phyloP scores from a whole-genome alignment of 2,329 filamentous ascomycete genomes.

The Cladorrhinum sp. region DNA sequence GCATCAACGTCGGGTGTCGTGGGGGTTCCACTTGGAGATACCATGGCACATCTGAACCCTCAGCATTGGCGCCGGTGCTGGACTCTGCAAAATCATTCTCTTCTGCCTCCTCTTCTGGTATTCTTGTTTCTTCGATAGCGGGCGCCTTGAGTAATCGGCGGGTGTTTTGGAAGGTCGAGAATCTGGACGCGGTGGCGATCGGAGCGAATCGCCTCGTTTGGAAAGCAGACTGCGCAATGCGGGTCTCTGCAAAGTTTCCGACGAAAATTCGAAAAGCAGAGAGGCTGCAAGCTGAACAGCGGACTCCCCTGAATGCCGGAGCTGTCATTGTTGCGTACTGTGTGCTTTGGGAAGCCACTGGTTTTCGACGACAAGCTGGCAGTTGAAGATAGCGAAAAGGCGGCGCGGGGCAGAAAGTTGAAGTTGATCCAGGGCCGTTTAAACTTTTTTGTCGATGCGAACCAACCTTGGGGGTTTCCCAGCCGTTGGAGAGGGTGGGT shows the following conservation, averaged over 20 bases:
- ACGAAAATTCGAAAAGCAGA: conserved; percentile 28
- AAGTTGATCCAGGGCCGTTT: neutral
- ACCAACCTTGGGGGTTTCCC: neutral
- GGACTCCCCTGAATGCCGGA: conserved; percentile 23
- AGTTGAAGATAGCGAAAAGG: no score
- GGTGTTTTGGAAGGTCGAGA: conserved; percentile 25
- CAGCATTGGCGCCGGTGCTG: neutral
- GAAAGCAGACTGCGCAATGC: neutral
- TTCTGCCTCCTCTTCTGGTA: conserved; percentile 11
- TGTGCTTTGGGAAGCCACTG: no score
- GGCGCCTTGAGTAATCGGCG: conserved; percentile 16
- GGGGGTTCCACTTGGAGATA: conserved; percentile 74
- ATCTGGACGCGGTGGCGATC: conserved; percentile 7
- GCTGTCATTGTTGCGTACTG: no score
- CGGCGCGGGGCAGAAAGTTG: neutral
- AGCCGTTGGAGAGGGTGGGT: neutral
- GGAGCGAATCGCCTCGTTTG: conserved; percentile 3
- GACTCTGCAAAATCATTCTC: conserved; percentile 1
- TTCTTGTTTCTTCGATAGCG: conserved; percentile 23
- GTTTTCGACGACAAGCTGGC: no score
- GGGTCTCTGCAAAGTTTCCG: conserved; percentile 9
- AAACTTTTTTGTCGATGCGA: neutral
- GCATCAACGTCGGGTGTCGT: conserved; percentile 48
- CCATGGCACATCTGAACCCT: conserved; percentile 53
- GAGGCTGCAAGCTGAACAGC: conserved; percentile 31